Evolutionary conservation across 2,329 filamentous ascomycete genomes (phyloP).

Genomic region (Bipolaris zeicola): DNA sequence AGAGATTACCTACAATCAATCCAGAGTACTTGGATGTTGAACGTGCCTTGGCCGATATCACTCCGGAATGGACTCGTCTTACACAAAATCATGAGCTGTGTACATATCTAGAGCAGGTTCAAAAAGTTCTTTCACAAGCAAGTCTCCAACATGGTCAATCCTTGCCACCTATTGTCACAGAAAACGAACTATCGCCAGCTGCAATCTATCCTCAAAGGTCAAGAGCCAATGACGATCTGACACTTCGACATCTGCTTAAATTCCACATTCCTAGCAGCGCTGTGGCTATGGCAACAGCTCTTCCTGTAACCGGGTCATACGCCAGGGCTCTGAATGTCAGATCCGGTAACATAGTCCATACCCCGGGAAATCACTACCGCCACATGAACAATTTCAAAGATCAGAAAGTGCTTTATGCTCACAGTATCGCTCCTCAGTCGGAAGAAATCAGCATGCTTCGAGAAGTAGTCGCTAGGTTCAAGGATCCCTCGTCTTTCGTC

Average conservation of each 20-base stretch:
- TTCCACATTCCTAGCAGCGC: background rate
- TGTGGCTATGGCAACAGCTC: background rate
- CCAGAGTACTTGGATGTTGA: constrained; percentile 42
- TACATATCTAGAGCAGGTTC: constrained; percentile 52
- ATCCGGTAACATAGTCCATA: background rate
- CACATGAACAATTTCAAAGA: background rate
- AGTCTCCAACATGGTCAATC: constrained; percentile 1
- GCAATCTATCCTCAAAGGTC: constrained; percentile 1
- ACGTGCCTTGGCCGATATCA: constrained; percentile 49
- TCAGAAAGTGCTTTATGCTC: background rate
- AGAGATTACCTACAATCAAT: constrained; percentile 34
- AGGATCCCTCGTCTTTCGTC: constrained; percentile 38
- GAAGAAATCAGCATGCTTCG: constrained; percentile 17
- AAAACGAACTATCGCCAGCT: background rate
- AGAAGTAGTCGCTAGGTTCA: constrained; percentile 19
- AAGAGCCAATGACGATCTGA: constrained; percentile 2
- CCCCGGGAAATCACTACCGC: background rate
- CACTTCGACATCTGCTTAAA: constrained; percentile 3
- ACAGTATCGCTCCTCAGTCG: background rate
- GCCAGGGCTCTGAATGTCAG: background rate
- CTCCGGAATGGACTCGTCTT: constrained; percentile 56
- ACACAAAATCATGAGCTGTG: constrained; percentile 57
- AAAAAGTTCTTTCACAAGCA: constrained; percentile 37
- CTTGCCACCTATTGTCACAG: background rate
- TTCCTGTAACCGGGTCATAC: background rate